These are phyloP conservation scores for Mycena crocata DNA, from an alignment of 768 basidiomycete genomes.

Conservation along the genomic window DNA sequence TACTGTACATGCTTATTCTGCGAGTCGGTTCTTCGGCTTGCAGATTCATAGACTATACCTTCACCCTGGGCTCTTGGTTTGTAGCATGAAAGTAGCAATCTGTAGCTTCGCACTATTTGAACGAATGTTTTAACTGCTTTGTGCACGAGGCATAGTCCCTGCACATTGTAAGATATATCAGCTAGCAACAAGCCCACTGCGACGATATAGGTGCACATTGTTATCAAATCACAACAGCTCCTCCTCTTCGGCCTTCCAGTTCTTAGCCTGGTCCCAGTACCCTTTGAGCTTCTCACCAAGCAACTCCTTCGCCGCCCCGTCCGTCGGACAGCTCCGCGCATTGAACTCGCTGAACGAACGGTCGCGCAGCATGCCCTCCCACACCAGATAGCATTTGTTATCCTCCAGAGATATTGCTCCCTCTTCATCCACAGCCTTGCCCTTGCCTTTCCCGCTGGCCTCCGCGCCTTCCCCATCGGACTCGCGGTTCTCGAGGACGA, in stretches of 20 bases:
- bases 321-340: constrained; percentile 85
- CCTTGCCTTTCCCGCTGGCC: constrained; percentile 40
- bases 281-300: constrained; percentile 88
- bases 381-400: constrained; percentile 91
- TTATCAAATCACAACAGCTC: constrained; percentile 62
- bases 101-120: too few relatives aligned
- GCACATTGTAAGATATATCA: too few relatives aligned
- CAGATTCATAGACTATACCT: neutral
- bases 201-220: too few relatives aligned
- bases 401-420: constrained; percentile 72
- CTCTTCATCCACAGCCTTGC: constrained; percentile 40
- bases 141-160: too few relatives aligned
- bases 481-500: constrained; percentile 68
- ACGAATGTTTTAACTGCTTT: too few relatives aligned
- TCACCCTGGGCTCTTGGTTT: neutral
- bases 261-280: constrained; percentile 96
- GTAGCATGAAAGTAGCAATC: neutral
- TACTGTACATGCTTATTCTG: neutral
- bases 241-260: constrained; percentile 87
- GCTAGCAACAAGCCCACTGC: too few relatives aligned
- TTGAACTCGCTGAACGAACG: constrained; percentile 84
- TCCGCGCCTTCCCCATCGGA: constrained; percentile 47
- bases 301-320: constrained; percentile 85
- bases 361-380: constrained; percentile 92
- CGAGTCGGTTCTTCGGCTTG: neutral